Conservation (phyloP, 768 basidiomycete genomes). For the Russula foetens region DNA sequence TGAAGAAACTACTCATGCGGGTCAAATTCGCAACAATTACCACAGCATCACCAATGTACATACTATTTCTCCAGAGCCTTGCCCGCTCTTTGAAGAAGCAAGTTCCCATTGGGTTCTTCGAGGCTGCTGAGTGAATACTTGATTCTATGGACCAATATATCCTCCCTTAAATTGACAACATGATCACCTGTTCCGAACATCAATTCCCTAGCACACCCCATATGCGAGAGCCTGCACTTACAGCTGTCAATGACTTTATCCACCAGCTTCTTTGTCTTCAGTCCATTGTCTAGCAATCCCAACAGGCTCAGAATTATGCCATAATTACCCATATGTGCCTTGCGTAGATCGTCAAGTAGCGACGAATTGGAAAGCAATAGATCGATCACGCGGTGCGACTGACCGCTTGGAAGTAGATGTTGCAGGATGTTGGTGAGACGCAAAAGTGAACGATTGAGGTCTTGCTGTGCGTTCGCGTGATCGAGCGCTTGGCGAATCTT, state of each 20-base stretch:
- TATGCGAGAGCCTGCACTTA: conserved; percentile 20
- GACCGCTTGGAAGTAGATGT: conserved; percentile 56
- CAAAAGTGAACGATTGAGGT: conserved; percentile 64
- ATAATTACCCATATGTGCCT: conserved; percentile 89
- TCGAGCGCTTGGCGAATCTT: conserved; percentile 59
- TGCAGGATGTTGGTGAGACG: conserved; percentile 79
- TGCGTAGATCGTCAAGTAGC: conserved; percentile 79
- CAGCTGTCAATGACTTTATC: conserved; percentile 84
- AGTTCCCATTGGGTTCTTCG: conserved; percentile 44
- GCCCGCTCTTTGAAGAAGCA: conserved; percentile 54
- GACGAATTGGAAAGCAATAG: conserved; percentile 74
- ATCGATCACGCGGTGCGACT: conserved; percentile 74
- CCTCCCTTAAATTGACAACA: conserved; percentile 86
- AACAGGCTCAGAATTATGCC: conserved; percentile 84
- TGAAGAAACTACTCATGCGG: conserved; percentile 62
- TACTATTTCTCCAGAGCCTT: conserved; percentile 87
- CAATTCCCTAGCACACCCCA: neutral
- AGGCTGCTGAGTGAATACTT: conserved; percentile 78
- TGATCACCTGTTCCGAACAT: conserved; percentile 58
- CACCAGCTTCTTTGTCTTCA: conserved; percentile 79
- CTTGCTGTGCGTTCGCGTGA: conserved; percentile 73
- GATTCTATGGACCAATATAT: conserved; percentile 74
- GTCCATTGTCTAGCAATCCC: conserved; percentile 85
- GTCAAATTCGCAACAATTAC: neutral
- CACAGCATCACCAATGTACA: conserved; percentile 22